Conservation (phyloP, 2,329 filamentous ascomycete genomes). For the Aspergillus sergii region DNA sequence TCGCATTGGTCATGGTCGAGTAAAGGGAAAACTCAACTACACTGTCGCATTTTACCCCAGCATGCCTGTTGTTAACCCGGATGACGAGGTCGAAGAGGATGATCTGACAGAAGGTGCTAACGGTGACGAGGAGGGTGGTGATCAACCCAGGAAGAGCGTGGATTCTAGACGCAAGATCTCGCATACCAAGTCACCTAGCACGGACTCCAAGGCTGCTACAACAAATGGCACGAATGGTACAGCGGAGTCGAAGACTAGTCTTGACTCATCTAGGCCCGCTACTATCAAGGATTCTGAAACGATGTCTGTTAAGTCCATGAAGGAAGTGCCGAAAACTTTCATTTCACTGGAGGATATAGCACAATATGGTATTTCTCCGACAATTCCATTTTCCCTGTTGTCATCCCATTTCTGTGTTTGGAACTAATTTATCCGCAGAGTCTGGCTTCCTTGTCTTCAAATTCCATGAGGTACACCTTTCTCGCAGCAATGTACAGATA, state of each 20-base stretch:
- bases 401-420: neutral
- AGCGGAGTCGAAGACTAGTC: slow-evolving; percentile 26
- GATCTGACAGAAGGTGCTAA: slow-evolving; percentile 47
- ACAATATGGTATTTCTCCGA: slow-evolving; percentile 63
- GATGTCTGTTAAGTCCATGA: slow-evolving; percentile 48
- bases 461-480: slow-evolving; percentile 84
- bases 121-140: slow-evolving; percentile 19
- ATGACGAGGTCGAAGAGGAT: slow-evolving; percentile 60
- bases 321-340: slow-evolving; percentile 71
- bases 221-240: slow-evolving; percentile 42
- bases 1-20: slow-evolving; percentile 68
- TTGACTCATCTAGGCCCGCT: slow-evolving; percentile 40
- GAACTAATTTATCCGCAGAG: slow-evolving; percentile 53
- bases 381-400: neutral
- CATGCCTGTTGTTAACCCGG: slow-evolving; percentile 83
- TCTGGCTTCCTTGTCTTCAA: slow-evolving; percentile 94
- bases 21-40: slow-evolving; percentile 81
- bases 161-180: slow-evolving; percentile 30
- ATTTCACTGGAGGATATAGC: slow-evolving; percentile 78
- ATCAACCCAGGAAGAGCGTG: slow-evolving; percentile 30
- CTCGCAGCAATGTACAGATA: slow-evolving; percentile 73
- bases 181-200: slow-evolving; percentile 33
- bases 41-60: slow-evolving; percentile 89
- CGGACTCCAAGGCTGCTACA: slow-evolving; percentile 32
- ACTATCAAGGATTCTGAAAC: slow-evolving; percentile 51